Evolutionary conservation across 805 yeast species (phyloP), one percentile per base, ranked within the genome.

Genomic region (Hanseniaspora vineae): DNA sequence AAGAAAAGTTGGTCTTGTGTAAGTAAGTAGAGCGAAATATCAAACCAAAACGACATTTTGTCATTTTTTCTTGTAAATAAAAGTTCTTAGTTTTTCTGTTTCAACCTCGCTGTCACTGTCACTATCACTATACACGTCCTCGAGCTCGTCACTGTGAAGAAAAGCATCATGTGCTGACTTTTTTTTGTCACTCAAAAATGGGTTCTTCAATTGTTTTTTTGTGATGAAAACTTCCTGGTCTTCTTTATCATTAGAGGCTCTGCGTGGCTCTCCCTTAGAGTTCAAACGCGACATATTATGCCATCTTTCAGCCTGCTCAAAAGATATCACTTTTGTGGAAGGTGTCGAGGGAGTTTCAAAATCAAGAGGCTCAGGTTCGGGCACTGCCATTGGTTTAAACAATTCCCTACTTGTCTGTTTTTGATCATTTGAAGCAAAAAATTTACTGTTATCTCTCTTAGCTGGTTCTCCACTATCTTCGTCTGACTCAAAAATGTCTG

Each of bases 271-370:
- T 12, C 18, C 32, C 6, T 40, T 3, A 19, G n/a, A 11, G 10
- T 18, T 42, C 52, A 23, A 49, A 51, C 47, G 50, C 44, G 54
- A 48, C 15, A 55, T 48, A 23, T 65, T 59, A 35, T 63, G 56
- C 71, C 71, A 67, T 44, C 62, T 54, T 19, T 52, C 47, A 5
- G 66, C 62, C 47, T 63, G 48, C n/a, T 61, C 59, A 35, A 56
- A 56, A 6, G 66, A 58, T 12, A 66, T 61, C 3, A 67, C 40
- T 43, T 60, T 61, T 37, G 60, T 60, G 39, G 60, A 55, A 12
- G 73, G 73, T 0, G 73, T 69, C 2, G 60, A 62, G 2, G 66
- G 65, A 33, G 10, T 33, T n/a, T 5, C 15, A 33, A 33, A 33
- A 5, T 8, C 29, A 23, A 23, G 29, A 23, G 29, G 29, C 29